Base-by-base conservation (phyloP, 495 filamentous ascomycete genomes). In the Hypoxylon fuscum region DNA sequence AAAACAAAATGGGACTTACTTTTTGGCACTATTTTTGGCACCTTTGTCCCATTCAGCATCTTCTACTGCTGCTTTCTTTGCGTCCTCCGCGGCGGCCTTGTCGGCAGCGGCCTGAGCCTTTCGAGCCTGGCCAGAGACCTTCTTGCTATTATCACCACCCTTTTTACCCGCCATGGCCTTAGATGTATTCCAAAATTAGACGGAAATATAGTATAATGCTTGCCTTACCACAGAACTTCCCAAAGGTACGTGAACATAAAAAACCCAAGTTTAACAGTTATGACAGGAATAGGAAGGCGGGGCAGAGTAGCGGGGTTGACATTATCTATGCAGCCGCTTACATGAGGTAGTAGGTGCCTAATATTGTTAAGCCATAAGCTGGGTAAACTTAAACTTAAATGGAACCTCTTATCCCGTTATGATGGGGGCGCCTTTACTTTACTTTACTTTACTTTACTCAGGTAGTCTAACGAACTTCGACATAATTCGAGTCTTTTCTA, bases 41-140 rank as follows among this genome's bases (percentile, higher is more conserved):
- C 95, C 95, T 76, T 96, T 91, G 2, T 77, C 54, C 95, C 95
- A 98, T 61, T 96, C 80, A 57, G 80, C 80, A 8, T 88, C 88
- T 67, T 97, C 96, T 34, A 74, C 85, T 0, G 78, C 83, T 0
- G 84, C 85, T 27, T 78, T 84, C 76, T 88, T 90, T n/a, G 83
- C 74, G 15, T 90, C 81, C 47, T 88, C 88, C 0, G 67, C 86
- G 6, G 90, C 90, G 31, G 86, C 83, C 74, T 97, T 98, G 42
- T 80, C 66, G 2, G 90, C 87, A 0, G 93, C 94, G 8, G 85
- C 85, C 40, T 97, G 92, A 55, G 95, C 93, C 81, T 98, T 98
- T 79, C 92, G 82, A 54, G 94, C 93, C 68, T 98, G 91, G 64
- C 95, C 96, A 1, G 85, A 85, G 0, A 80, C 93, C 79, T 98